These are phyloP conservation scores for Lachancea quebecensis DNA, from an alignment of 805 yeast genomes.

Conservation along the genomic window DNA sequence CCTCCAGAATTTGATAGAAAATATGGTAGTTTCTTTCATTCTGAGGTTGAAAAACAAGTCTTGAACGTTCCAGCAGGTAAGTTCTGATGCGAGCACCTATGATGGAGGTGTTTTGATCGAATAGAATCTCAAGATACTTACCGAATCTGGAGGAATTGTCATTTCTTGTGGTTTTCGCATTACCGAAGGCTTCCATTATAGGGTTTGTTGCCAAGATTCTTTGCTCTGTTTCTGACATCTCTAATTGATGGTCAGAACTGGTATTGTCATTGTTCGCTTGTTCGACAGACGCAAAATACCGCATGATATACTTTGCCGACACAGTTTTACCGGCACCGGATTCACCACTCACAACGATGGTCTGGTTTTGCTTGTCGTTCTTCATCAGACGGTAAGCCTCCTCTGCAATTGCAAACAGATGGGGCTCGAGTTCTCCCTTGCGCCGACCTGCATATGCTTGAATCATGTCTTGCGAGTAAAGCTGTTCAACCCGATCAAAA, in stretches of 20 bases:
- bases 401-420: slow-evolving; percentile 94
- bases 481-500: slow-evolving; percentile 83
- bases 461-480: slow-evolving; percentile 85
- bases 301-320: slow-evolving; percentile 93
- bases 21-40: slow-evolving; percentile 94
- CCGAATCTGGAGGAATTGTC: slow-evolving; percentile 94
- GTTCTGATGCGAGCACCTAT: slow-evolving; percentile 95
- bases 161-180: slow-evolving; percentile 87
- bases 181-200: slow-evolving; percentile 83
- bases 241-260: slow-evolving; percentile 34
- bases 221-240: slow-evolving; percentile 86
- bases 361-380: slow-evolving; percentile 76
- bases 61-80: slow-evolving; percentile 83
- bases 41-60: slow-evolving; percentile 87
- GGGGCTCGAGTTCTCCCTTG: slow-evolving; percentile 95
- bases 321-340: slow-evolving; percentile 99
- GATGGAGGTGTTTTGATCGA: slow-evolving; percentile 66
- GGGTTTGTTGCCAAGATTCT: slow-evolving; percentile 95
- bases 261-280: slow-evolving; percentile 28
- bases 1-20: slow-evolving; percentile 81
- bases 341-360: slow-evolving; percentile 95
- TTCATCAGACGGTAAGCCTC: slow-evolving; percentile 96
- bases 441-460: slow-evolving; percentile 91
- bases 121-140: slow-evolving; percentile 84
- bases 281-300: slow-evolving; percentile 94